phyloP scores from a whole-genome alignment of 441 rosid species.

The Flueggea neowawraea region DNA sequence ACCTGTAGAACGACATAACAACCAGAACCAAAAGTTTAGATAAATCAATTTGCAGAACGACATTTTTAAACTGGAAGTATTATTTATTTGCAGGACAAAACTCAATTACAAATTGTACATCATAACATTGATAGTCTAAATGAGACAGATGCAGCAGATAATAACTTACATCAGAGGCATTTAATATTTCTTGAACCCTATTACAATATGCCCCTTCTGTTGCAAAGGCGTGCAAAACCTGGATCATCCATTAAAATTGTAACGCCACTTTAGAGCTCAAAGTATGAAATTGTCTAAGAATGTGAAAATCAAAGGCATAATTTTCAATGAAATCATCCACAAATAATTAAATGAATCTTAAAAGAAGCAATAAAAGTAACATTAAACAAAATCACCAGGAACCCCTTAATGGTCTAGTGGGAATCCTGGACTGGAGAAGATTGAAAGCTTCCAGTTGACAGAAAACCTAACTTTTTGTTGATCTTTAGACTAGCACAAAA shows the following conservation, averaged over 20 bases:
- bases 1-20: constrained; percentile 40
- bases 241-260: constrained; percentile 12
- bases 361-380: neutral
- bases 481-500: neutral
- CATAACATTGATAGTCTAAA: neutral
- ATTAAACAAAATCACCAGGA: neutral
- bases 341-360: neutral
- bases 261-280: neutral
- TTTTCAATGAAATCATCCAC: neutral
- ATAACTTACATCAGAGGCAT: constrained; percentile 84
- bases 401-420: neutral
- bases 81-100: too few species aligned
- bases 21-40: neutral
- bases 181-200: constrained; percentile 81
- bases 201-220: constrained; percentile 97
- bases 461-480: neutral
- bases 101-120: neutral
- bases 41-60: neutral
- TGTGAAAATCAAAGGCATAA: neutral
- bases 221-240: constrained; percentile 98
- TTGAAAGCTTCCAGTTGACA: neutral
- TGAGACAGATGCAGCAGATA: neutral
- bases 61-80: too few species aligned
- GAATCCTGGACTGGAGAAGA: neutral
- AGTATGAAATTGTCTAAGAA: neutral